These are phyloP conservation scores for Pleomassaria siparia DNA, from an alignment of 2,329 filamentous ascomycete genomes.

Conservation along the genomic window DNA sequence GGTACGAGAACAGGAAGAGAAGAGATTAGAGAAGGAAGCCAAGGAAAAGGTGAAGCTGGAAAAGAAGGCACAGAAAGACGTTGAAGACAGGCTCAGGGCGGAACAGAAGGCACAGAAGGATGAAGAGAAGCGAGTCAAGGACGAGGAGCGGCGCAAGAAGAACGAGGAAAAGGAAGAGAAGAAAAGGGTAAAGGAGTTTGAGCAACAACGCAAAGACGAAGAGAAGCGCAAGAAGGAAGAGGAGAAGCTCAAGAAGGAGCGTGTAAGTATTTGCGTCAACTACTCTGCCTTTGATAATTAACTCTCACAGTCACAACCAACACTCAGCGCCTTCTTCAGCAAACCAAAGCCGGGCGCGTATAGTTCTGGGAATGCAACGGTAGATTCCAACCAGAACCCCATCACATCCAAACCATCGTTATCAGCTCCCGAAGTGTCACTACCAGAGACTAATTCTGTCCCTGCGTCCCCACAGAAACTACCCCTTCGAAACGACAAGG, in stretches of 20 bases:
- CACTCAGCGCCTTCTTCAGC: conserved; percentile 49
- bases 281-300: conserved; percentile 12
- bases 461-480: conserved; percentile 39
- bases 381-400: conserved; percentile 38
- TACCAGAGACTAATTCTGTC: conserved; percentile 25
- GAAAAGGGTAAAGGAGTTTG: conserved; percentile 43
- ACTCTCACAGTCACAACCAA: conserved; percentile 42
- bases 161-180: conserved; percentile 43
- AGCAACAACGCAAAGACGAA: conserved; percentile 48
- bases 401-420: conserved; percentile 21
- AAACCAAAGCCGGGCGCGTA: conserved; percentile 43
- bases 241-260: conserved; percentile 49
- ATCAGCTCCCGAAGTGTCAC: conserved; percentile 23
- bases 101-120: conserved; percentile 40
- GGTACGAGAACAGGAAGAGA: conserved; percentile 45
- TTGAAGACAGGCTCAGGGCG: conserved; percentile 30
- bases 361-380: conserved; percentile 24
- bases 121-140: conserved; percentile 29
- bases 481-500: conserved; percentile 33
- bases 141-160: conserved; percentile 40
- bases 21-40: conserved; percentile 41
- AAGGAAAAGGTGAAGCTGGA: conserved; percentile 41
- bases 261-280: conserved; percentile 33
- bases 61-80: conserved; percentile 38
- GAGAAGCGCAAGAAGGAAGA: conserved; percentile 53